Conservation (phyloP, 805 yeast genomes). For the Clavispora asparagi region DNA sequence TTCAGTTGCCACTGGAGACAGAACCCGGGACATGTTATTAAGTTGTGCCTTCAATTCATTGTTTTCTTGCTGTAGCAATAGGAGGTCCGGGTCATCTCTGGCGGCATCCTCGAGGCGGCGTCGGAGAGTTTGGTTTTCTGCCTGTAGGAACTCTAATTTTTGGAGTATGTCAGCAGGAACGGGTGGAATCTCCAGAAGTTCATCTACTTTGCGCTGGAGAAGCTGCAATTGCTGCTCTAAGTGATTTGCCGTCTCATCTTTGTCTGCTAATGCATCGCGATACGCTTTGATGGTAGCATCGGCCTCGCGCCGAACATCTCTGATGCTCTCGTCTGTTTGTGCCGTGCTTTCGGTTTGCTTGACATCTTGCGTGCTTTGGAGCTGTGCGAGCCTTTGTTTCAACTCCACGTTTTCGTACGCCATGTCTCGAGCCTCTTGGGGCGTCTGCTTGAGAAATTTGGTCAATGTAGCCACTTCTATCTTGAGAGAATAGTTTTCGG, state of each 20-base stretch:
- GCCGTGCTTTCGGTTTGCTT: not conserved
- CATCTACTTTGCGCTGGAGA: slow-evolving; percentile 4
- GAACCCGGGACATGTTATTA: slow-evolving; percentile 4
- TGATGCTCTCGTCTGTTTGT: not conserved
- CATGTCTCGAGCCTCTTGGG: slow-evolving; percentile 34
- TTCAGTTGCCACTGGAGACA: slow-evolving; percentile 7
- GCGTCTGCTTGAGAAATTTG: slow-evolving; percentile 37
- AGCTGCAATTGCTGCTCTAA: not conserved
- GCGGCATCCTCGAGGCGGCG: slow-evolving; percentile 9
- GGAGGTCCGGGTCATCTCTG: not conserved
- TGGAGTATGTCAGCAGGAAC: slow-evolving; percentile 9
- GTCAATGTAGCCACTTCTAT: slow-evolving; percentile 39
- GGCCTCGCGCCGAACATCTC: not conserved
- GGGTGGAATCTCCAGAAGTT: not conserved
- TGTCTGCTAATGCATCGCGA: not conserved
- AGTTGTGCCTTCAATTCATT: slow-evolving; percentile 11
- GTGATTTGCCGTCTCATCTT: not conserved
- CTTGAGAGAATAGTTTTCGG: slow-evolving; percentile 42
- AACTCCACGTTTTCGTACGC: slow-evolving; percentile 34
- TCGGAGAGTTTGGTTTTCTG: slow-evolving; percentile 17
- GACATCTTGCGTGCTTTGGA: not conserved
- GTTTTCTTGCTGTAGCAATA: slow-evolving; percentile 4
- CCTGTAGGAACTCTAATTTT: slow-evolving; percentile 13
- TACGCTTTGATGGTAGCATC: not conserved
- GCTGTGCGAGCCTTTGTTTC: slow-evolving; percentile 11